Conservation (phyloP, 208 protist species). For the Trypanosoma theileri region DNA sequence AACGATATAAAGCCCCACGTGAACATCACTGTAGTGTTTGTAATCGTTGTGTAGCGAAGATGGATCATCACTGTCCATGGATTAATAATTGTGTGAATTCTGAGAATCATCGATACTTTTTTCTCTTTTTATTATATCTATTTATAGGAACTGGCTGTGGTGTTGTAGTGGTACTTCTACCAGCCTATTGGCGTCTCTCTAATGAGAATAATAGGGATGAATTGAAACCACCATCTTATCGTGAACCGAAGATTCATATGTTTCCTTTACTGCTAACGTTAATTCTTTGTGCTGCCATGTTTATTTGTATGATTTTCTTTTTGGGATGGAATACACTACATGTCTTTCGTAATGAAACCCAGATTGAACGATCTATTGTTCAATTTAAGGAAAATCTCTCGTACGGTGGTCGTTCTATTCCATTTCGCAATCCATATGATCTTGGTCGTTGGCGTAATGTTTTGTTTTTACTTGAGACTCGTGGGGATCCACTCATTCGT, state of each 20-base stretch:
- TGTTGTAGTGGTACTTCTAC: conserved; percentile 29
- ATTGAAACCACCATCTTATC: conserved; percentile 19
- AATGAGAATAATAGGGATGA: conserved; percentile 9
- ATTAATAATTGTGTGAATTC: conserved; percentile 88
- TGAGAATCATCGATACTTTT: conserved; percentile 85
- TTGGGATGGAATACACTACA: conserved; percentile 29
- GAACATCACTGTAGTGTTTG: conserved; percentile 88
- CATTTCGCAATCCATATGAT: conserved; percentile 71
- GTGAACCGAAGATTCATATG: conserved; percentile 14
- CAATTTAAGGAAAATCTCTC: conserved; percentile 33
- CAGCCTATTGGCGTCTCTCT: conserved; percentile 23
- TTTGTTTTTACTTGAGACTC: conserved; percentile 53
- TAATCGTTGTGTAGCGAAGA: conserved; percentile 67
- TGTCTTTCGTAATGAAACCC: conserved; percentile 61
- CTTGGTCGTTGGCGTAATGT: conserved; percentile 69
- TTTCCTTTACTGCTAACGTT: conserved; percentile 38
- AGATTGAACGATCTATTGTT: conserved; percentile 55
- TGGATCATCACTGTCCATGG: conserved; percentile 93
- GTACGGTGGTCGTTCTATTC: conserved; percentile 26
- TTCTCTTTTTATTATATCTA: conserved; percentile 65
- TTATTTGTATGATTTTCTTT: conserved; percentile 55
- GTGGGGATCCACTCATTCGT: conserved; percentile 46
- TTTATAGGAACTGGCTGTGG: conserved; percentile 34
- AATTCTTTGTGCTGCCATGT: conserved; percentile 38
- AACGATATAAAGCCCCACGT: conserved; percentile 80